Evolutionary conservation across 257 asterid genomes (phyloP).

Genomic region (Solanum chiquidenum): DNA sequence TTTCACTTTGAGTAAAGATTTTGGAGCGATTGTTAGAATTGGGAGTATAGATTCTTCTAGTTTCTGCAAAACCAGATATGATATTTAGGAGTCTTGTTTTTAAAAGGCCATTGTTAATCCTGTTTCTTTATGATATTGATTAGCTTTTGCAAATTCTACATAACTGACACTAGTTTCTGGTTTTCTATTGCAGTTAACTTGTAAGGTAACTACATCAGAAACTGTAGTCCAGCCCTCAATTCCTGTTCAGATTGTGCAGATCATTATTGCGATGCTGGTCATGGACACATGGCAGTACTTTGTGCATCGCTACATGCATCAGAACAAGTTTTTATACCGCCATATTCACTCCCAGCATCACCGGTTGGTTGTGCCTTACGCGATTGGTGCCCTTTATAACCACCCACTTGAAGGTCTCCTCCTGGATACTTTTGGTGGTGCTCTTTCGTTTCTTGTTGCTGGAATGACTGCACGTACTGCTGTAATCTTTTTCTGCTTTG

Average conservation of each 20-base stretch:
- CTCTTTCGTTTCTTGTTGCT: slow-evolving; percentile 62
- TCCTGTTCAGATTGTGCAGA: slow-evolving; percentile 40
- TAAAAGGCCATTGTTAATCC: background rate
- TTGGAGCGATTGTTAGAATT: background rate
- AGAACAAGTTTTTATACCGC: slow-evolving; percentile 63
- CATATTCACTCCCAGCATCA: slow-evolving; percentile 89
- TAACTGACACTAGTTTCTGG: slow-evolving; percentile 2
- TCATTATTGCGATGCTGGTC: slow-evolving; percentile 65
- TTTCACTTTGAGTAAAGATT: background rate
- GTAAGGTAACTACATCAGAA: slow-evolving; percentile 28
- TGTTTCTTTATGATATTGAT: background rate
- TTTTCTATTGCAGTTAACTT: slow-evolving; percentile 55
- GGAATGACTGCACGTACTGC: slow-evolving; percentile 90
- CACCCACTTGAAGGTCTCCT: slow-evolving; percentile 87
- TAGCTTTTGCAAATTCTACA: background rate
- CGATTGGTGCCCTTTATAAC: slow-evolving; percentile 82
- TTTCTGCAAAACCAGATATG: background rate
- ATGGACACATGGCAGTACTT: slow-evolving; percentile 97
- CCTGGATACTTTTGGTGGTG: slow-evolving; percentile 81
- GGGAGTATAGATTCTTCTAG: background rate
- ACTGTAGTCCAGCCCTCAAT: slow-evolving; percentile 49
- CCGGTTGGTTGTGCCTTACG: slow-evolving; percentile 63
- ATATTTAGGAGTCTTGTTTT: background rate
- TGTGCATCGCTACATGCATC: slow-evolving; percentile 95
- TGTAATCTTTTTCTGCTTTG: slow-evolving; percentile 76